phyloP scores from a whole-genome alignment of 768 basidiomycete species.

The Serendipita sp. region DNA sequence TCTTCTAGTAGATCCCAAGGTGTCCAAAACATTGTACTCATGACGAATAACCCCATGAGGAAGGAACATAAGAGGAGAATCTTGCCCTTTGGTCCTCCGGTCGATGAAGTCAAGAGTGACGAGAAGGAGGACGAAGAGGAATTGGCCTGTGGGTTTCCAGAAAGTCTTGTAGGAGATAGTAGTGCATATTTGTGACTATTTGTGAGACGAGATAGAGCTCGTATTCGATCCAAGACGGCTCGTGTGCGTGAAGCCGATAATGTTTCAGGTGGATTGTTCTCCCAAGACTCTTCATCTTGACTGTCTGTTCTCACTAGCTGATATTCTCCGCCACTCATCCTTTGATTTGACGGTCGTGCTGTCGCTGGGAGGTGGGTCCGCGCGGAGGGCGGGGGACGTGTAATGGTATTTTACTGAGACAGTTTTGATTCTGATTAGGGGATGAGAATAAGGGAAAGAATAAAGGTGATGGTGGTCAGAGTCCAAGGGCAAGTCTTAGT shows the following conservation, averaged over 20 bases:
- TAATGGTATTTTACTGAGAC: too few relatives aligned
- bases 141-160: neutral
- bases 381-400: too few relatives aligned
- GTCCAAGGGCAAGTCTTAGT: too few relatives aligned
- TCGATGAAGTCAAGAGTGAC: neutral
- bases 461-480: too few relatives aligned
- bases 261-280: neutral
- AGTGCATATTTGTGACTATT: neutral
- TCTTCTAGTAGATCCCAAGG: neutral
- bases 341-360: too few relatives aligned
- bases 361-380: too few relatives aligned
- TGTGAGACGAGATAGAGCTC: neutral
- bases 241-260: neutral
- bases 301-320: neutral
- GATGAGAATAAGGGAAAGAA: too few relatives aligned
- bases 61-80: neutral
- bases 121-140: neutral
- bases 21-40: neutral
- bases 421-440: too few relatives aligned
- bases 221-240: neutral
- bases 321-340: neutral
- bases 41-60: neutral
- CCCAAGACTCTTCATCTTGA: neutral
- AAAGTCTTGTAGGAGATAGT: neutral
- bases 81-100: neutral